Evolutionary conservation across 306 rosid species (phyloP).

Genomic region (Citrullus colocynthis): DNA sequence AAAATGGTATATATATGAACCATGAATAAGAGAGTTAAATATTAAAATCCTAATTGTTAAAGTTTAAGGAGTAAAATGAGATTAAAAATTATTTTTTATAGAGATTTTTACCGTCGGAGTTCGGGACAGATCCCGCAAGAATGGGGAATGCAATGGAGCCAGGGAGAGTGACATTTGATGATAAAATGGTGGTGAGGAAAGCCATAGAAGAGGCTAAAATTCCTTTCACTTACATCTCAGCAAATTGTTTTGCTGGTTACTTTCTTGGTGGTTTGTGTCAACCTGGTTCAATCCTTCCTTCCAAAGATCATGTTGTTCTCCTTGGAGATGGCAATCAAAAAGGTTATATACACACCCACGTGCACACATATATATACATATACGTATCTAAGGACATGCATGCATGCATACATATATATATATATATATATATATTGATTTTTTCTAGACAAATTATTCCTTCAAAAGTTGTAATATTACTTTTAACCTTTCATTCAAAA

Average conservation of each 20-base stretch:
- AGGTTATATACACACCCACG: constrained; percentile 12
- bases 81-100: constrained; percentile 1
- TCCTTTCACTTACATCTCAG: constrained; percentile 64
- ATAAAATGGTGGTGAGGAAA: constrained; percentile 63
- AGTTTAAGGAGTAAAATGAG: neutral
- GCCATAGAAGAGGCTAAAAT: constrained; percentile 53
- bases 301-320: constrained; percentile 41
- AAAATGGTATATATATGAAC: too few species aligned
- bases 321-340: constrained; percentile 61
- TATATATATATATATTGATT: too few species aligned
- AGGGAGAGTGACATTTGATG: constrained; percentile 67
- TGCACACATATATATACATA: neutral
- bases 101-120: constrained; percentile 75
- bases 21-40: neutral
- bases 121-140: constrained; percentile 56
- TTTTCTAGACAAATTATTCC: too few species aligned
- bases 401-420: too few species aligned
- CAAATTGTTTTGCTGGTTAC: constrained; percentile 67
- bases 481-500: too few species aligned
- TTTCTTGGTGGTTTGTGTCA: constrained; percentile 60
- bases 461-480: too few species aligned
- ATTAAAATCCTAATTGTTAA: too few species aligned
- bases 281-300: constrained; percentile 37
- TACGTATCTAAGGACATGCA: too few species aligned
- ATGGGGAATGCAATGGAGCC: constrained; percentile 62